Conservation (phyloP, 495 filamentous ascomycete genomes). For the Lepraria neglecta region DNA sequence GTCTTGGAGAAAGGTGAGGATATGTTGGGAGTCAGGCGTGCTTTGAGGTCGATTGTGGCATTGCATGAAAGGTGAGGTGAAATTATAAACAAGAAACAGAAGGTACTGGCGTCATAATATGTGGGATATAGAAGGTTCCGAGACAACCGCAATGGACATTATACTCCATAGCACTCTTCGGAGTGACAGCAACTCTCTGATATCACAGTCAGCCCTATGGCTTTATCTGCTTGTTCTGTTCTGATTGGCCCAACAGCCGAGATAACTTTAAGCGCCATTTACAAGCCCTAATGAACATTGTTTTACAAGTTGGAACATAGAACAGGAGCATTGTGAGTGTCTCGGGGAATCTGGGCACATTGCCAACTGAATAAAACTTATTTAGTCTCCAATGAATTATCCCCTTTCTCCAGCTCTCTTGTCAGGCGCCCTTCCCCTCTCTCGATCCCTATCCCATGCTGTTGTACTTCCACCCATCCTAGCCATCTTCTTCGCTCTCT, state of each 20-base stretch:
- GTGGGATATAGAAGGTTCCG: background rate
- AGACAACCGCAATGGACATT: background rate
- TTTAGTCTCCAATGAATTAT: background rate
- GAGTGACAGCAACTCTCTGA: background rate
- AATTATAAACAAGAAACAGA: constrained; percentile 14
- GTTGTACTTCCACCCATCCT: constrained; percentile 41
- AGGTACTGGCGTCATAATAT: background rate
- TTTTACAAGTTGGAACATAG: background rate
- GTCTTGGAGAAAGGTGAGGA: background rate
- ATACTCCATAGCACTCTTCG: background rate
- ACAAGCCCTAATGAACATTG: background rate
- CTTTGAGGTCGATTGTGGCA: background rate
- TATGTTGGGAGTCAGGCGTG: background rate
- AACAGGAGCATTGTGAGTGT: background rate
- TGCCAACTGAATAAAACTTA: background rate
- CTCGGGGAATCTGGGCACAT: background rate
- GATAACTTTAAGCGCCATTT: constrained; percentile 6
- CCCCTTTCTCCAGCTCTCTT: constrained; percentile 23
- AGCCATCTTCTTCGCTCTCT: constrained; percentile 46
- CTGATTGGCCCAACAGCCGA: constrained; percentile 7
- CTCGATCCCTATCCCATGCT: constrained; percentile 50
- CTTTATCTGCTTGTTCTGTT: background rate
- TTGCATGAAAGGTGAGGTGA: background rate
- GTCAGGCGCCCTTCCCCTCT: constrained; percentile 26
- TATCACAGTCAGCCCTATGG: constrained; percentile 17